Percentiles rank a stretch among this genome's conserved stretches.
These are phyloP conservation scores for Rhizophlyctis rosea DNA, from an alignment of 192 early-diverging fungal genomes.

Conservation along the genomic window DNA sequence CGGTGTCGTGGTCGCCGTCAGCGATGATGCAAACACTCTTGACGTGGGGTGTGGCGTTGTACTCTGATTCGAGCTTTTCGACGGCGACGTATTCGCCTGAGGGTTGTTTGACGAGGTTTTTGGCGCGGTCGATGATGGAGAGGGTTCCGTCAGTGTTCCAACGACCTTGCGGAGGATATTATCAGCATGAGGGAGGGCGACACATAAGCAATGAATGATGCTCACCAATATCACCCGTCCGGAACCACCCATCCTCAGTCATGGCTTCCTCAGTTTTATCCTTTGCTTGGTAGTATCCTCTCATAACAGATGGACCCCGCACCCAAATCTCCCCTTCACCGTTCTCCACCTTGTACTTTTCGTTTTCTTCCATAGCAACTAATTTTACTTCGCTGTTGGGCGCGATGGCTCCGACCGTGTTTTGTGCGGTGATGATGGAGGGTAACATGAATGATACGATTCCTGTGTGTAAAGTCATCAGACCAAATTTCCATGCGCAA, in stretches of 20 bases:
- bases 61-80: constrained; percentile 89
- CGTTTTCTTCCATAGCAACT: neutral
- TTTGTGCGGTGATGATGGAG: neutral
- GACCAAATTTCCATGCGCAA: neutral
- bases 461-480: neutral
- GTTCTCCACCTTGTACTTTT: neutral
- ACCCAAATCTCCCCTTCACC: constrained; percentile 76
- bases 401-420: neutral
- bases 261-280: constrained; percentile 64
- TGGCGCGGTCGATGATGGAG: constrained; percentile 84
- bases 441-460: neutral
- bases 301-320: constrained; percentile 73
- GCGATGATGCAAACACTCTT: constrained; percentile 64
- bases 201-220: constrained; percentile 57
- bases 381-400: constrained; percentile 5
- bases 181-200: neutral
- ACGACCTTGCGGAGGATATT: constrained; percentile 48
- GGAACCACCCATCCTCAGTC: constrained; percentile 80
- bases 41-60: constrained; percentile 70
- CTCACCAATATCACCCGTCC: constrained; percentile 81
- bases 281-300: constrained; percentile 76
- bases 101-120: constrained; percentile 90
- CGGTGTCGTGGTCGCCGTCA: constrained; percentile 65
- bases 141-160: constrained; percentile 75
- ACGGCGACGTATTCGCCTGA: constrained; percentile 90